Percentiles rank a stretch among this genome's conserved stretches.
Conservation (phyloP, 768 basidiomycete genomes). For the Tylopilus vinaceipallidus region DNA sequence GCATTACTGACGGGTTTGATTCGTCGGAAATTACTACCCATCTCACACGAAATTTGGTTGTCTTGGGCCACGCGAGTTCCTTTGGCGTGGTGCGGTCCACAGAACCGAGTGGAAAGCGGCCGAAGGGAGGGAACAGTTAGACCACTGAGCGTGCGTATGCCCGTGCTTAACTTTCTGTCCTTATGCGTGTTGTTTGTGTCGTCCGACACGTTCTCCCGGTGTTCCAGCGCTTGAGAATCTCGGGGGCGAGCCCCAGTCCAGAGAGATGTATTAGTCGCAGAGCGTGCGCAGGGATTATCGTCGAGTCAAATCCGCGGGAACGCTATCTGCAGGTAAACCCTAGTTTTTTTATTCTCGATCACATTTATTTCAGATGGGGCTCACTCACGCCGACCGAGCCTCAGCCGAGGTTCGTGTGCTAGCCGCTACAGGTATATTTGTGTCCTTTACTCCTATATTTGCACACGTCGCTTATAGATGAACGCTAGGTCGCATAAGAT, state of each 20-base stretch:
- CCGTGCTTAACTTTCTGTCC: not conserved
- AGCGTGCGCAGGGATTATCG: constrained; percentile 4
- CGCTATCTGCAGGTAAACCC: constrained; percentile 11
- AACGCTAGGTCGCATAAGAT: not conserved
- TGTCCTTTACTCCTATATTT: not conserved
- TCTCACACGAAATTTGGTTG: constrained; percentile 21
- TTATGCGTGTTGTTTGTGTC: constrained; percentile 3
- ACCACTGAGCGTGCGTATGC: constrained; percentile 14
- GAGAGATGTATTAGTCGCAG: constrained; percentile 10
- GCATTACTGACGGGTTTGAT: constrained; percentile 6
- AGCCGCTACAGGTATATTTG: constrained; percentile 7
- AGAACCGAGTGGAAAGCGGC: constrained; percentile 4
- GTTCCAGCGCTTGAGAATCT: constrained; percentile 9
- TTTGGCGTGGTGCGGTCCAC: constrained; percentile 12
- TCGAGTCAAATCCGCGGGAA: constrained; percentile 23
- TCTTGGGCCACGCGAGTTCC: constrained; percentile 19
- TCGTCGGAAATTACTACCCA: constrained; percentile 22
- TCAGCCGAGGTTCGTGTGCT: constrained; percentile 8
- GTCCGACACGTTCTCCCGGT: not conserved
- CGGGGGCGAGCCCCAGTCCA: constrained; percentile 1
- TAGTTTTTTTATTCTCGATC: not conserved
- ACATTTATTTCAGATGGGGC: constrained; percentile 2
- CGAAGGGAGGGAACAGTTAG: constrained; percentile 1
- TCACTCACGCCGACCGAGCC: not conserved
- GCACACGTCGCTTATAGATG: not conserved